Base-by-base conservation (phyloP, 2,329 filamentous ascomycete species). In the Pseudocercospora ulei region DNA sequence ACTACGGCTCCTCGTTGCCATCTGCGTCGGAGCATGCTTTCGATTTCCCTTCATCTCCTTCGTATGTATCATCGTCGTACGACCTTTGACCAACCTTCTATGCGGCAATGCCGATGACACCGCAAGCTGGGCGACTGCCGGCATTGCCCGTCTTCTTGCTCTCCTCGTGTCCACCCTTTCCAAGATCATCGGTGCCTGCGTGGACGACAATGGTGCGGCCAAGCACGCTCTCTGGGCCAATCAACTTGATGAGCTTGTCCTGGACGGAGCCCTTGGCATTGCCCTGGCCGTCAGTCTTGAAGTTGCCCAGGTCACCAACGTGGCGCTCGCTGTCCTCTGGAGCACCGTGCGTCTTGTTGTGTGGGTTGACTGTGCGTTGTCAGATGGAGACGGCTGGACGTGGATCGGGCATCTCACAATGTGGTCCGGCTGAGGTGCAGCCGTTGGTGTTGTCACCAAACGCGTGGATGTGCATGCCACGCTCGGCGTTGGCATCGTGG, bases 371-470 rank as follows among this genome's bases (percentile, higher is more conserved):
- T 94, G 50, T n/a, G 17, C 13, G 29, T 23, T 29, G 34, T 28
- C 24, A 43, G 46, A 33, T 13, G 20, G 8, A 22, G n/a, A 20
- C 20, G 8, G 11, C 7, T 5, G n/a, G 9, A 13, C 11, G 4
- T 7, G 3, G 13, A 7, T 16, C 7, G 1, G 7, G 3, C 1
- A 16, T 28, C 83, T 64, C 72, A 93, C 86, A 98, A 74, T 98
- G 90, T 67, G 90, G 88, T 38, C 90, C 90, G 54, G 90, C 90
- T 54, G 83, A 93, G 53, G 88, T 96, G 82, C 90, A 98, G 66
- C 90, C 90, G 71, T 98, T 98, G 75, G 90, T 96, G 77, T 96
- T 96, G 76, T 96, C 90, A 65, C 90, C 90, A 62, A 94, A 98
- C 66, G 90, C 84, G 74, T 98, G 90, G 62, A 98, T 80, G 75